Evolutionary conservation across 805 yeast genomes (phyloP).

Genomic region (Cyberlindnera veronae): DNA sequence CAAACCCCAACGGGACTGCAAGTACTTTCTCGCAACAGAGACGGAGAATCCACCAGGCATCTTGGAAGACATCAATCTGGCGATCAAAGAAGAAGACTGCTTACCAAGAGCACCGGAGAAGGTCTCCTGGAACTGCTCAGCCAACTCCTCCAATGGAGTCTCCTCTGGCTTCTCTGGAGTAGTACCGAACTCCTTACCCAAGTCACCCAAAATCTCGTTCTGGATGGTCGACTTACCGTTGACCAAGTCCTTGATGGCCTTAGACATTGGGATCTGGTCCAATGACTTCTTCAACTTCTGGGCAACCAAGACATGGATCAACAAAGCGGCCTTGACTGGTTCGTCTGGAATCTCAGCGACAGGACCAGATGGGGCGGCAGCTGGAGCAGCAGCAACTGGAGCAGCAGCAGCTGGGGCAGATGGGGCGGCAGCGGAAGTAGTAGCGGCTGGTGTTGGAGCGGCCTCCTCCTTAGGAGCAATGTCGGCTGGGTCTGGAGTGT

Average conservation of each 20-base stretch:
- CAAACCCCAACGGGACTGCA: conserved; percentile 90
- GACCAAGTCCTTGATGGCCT: conserved; percentile 94
- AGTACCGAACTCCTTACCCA: conserved; percentile 96
- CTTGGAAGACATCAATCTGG: conserved; percentile 91
- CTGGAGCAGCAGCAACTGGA: conserved; percentile 55
- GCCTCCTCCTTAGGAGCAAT: conserved; percentile 30
- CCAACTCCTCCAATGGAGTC: conserved; percentile 92
- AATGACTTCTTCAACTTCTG: conserved; percentile 91
- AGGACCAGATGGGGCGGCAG: conserved; percentile 65
- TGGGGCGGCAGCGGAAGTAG: conserved; percentile 48
- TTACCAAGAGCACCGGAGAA: conserved; percentile 90
- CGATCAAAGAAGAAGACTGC: conserved; percentile 82
- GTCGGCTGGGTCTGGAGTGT: conserved; percentile 73
- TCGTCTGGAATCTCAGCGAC: conserved; percentile 84
- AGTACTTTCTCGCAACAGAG: conserved; percentile 86
- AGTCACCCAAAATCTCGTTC: conserved; percentile 97
- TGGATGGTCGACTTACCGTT: conserved; percentile 99
- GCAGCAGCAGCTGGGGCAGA: conserved; percentile 55
- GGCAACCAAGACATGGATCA: conserved; percentile 88
- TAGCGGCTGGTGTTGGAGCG: conserved; percentile 28
- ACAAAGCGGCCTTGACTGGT: conserved; percentile 79
- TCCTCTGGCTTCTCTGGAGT: conserved; percentile 99
- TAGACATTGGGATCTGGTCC: conserved; percentile 80
- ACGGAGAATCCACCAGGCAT: conserved; percentile 99
- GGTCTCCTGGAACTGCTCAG: conserved; percentile 90